These are phyloP conservation scores for Candida tammaniensis DNA, from an alignment of 805 yeast genomes.

Conservation along the genomic window DNA sequence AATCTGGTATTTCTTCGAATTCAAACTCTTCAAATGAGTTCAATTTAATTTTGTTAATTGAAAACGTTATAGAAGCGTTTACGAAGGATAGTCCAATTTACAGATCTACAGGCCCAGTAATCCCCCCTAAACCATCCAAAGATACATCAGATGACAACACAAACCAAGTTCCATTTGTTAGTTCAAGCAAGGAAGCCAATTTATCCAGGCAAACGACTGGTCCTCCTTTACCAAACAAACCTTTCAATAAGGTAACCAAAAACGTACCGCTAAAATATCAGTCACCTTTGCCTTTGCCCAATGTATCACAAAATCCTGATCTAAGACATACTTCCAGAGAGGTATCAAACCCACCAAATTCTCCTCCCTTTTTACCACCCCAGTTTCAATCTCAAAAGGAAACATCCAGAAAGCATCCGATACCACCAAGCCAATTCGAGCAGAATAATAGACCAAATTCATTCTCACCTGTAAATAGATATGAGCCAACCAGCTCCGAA, in stretches of 20 bases:
- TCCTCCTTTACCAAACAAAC: slow-evolving; percentile 3
- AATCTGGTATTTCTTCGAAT: slow-evolving; percentile 11
- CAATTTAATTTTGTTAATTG: slow-evolving; percentile 30
- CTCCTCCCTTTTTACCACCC: slow-evolving; percentile 2
- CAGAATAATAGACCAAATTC: neutral
- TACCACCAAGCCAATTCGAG: too few relatives aligned
- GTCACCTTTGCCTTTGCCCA: slow-evolving; percentile 29
- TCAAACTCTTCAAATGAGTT: slow-evolving; percentile 12
- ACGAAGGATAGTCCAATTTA: slow-evolving; percentile 45
- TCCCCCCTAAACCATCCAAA: slow-evolving; percentile 18
- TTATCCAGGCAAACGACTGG: neutral
- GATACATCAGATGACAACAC: too few relatives aligned
- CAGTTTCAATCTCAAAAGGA: too few relatives aligned
- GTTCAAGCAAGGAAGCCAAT: neutral
- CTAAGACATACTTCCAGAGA: neutral
- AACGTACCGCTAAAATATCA: slow-evolving; percentile 22
- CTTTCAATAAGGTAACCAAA: neutral
- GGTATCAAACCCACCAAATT: neutral
- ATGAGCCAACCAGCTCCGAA: neutral
- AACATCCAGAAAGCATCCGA: too few relatives aligned
- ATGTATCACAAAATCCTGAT: too few relatives aligned
- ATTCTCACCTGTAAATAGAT: neutral
- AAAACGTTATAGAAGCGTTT: slow-evolving; percentile 32
- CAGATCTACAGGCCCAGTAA: slow-evolving; percentile 12
- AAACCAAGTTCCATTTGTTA: slow-evolving; percentile 8